Evolutionary conservation across 306 rosid species (phyloP).

Genomic region (Cyclanthera cordifolia): DNA sequence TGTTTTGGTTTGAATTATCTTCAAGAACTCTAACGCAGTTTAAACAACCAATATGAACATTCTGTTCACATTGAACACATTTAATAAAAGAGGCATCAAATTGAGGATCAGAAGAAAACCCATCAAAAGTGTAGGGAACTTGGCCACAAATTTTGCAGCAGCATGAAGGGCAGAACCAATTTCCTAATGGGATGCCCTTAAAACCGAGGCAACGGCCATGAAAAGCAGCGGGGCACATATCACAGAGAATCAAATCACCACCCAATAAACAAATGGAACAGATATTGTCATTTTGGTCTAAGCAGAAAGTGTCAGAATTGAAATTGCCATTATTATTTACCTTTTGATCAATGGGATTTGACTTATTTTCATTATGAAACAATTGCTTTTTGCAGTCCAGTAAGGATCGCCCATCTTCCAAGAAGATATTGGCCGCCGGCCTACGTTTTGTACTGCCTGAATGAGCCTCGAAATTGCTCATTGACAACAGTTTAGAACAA

Average conservation of each 20-base stretch:
- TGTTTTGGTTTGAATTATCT: not conserved
- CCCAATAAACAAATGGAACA: slow-evolving; percentile 41
- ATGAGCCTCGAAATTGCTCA: slow-evolving; percentile 21
- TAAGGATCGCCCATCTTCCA: slow-evolving; percentile 52
- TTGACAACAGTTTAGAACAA: too few relatives aligned
- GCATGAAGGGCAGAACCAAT: slow-evolving; percentile 64
- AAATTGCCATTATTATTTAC: not conserved
- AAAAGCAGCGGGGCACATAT: slow-evolving; percentile 46
- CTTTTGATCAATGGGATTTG: not conserved
- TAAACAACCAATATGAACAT: slow-evolving; percentile 34
- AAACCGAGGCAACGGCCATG: slow-evolving; percentile 37
- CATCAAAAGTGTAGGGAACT: slow-evolving; percentile 7
- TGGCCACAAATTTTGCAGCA: slow-evolving; percentile 36
- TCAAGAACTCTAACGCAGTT: not conserved
- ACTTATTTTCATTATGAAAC: not conserved
- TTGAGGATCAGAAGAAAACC: not conserved
- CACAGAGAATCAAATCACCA: slow-evolving; percentile 49
- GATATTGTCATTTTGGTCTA: slow-evolving; percentile 20
- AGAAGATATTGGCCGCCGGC: slow-evolving; percentile 39
- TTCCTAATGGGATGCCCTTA: slow-evolving; percentile 25
- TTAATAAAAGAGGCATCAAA: not conserved
- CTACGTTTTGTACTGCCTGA: slow-evolving; percentile 42
- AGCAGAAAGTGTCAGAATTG: not conserved
- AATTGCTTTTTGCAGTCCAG: not conserved
- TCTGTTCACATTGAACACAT: slow-evolving; percentile 48